Percentiles rank a stretch among this genome's conserved stretches.
phyloP scores from a whole-genome alignment of 176 grass and related monocot genomes.

The Areca catechu region DNA sequence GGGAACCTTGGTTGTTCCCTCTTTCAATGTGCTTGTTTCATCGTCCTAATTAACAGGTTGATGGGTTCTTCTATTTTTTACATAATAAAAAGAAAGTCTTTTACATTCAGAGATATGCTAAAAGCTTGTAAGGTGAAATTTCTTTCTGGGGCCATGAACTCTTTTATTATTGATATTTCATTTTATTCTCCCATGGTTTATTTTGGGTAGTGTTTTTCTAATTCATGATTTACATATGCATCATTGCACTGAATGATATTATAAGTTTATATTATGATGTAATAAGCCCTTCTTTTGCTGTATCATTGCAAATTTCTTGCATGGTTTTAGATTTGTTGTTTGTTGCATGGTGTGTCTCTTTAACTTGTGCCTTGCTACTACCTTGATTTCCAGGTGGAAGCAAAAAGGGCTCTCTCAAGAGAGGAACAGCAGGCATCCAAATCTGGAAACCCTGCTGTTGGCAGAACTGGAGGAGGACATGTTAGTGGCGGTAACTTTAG shows the following conservation, averaged over 20 bases:
- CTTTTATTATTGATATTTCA: not conserved
- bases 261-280: not conserved
- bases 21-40: no score
- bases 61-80: no score
- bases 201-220: not conserved
- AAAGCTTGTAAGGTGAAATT: no score
- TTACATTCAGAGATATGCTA: no score
- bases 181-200: not conserved
- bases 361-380: slow-evolving; percentile 14
- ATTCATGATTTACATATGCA: no score
- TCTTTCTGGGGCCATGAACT: not conserved
- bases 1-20: no score
- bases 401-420: slow-evolving; percentile 83
- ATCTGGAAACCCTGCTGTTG: slow-evolving; percentile 43
- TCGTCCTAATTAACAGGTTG: no score
- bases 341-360: no score
- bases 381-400: slow-evolving; percentile 72
- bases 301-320: not conserved
- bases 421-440: slow-evolving; percentile 91
- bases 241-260: no score
- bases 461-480: slow-evolving; percentile 27
- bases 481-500: slow-evolving; percentile 16
- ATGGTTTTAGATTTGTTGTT: no score
- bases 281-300: not conserved
- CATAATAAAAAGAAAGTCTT: no score